Percentiles rank a stretch among this genome's conserved stretches.
These are phyloP conservation scores for Teratosphaeriaceae sp. DNA, from an alignment of 2,329 filamentous ascomycete species.

Conservation along the genomic window DNA sequence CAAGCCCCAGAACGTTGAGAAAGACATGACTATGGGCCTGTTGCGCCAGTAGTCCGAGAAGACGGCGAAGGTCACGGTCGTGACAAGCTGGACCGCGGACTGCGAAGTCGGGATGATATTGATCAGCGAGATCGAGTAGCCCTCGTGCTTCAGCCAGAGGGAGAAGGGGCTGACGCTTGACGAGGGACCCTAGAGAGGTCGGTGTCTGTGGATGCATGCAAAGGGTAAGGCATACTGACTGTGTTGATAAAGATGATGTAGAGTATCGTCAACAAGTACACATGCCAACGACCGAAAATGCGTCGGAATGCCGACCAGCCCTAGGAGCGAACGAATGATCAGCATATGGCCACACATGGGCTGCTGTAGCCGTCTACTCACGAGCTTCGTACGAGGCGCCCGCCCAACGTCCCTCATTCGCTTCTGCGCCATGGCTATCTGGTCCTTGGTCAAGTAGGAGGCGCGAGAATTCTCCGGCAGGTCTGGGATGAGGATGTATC, in stretches of 20 bases:
- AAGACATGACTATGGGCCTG: background rate
- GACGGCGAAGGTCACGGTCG: background rate
- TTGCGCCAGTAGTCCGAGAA: background rate
- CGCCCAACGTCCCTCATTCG: background rate
- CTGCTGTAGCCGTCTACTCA: background rate
- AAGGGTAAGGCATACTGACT: background rate
- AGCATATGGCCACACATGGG: no score
- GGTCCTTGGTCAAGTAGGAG: background rate
- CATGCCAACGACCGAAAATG: conserved; percentile 59
- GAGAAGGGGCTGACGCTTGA: background rate
- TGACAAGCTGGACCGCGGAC: background rate
- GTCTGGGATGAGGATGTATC: conserved; percentile 45
- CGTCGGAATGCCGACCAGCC: conserved; percentile 39
- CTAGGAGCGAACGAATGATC: background rate
- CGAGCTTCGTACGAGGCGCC: background rate
- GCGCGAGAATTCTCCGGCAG: conserved; percentile 28
- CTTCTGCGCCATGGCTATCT: background rate
- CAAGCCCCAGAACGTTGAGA: background rate
- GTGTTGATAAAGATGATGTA: conserved; percentile 62
- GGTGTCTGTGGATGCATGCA: background rate
- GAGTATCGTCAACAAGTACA: conserved; percentile 51
- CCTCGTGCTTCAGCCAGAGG: background rate
- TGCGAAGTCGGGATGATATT: background rate
- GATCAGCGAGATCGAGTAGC: background rate
- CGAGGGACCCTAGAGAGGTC: background rate